A percentile compares a stretch with the other conserved stretches of the same genome.
Conservation (phyloP, 2,329 filamentous ascomycete species). For the Karstenula rhodostoma region DNA sequence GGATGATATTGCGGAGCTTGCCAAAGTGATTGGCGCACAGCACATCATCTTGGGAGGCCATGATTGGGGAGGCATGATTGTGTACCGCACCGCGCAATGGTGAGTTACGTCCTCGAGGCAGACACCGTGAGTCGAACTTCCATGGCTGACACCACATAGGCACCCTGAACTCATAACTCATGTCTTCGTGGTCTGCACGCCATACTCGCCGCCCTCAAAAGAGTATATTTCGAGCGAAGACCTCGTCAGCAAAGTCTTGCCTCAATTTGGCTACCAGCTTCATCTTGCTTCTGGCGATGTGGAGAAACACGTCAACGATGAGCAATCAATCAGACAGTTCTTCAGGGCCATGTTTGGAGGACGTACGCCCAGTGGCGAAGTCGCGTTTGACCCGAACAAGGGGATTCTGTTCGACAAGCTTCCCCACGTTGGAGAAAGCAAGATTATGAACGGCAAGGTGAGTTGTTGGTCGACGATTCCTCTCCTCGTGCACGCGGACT, state of each 20-base stretch:
- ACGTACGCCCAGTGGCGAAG: constrained; percentile 62
- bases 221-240: constrained; percentile 65
- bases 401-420: constrained; percentile 73
- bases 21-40: constrained; percentile 62
- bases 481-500: not conserved
- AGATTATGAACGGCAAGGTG: constrained; percentile 69
- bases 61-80: constrained; percentile 86
- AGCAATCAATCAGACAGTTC: constrained; percentile 72
- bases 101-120: constrained; percentile 18
- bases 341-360: constrained; percentile 77
- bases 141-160: constrained; percentile 26
- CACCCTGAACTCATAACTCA: constrained; percentile 75
- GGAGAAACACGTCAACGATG: constrained; percentile 57
- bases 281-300: constrained; percentile 74
- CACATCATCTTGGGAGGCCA: constrained; percentile 85
- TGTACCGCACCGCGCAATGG: constrained; percentile 78
- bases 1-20: constrained; percentile 78
- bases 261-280: constrained; percentile 84
- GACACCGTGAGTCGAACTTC: not conserved
- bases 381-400: constrained; percentile 64
- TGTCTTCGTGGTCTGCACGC: constrained; percentile 83
- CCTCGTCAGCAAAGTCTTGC: constrained; percentile 65
- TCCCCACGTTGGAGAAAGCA: constrained; percentile 62
- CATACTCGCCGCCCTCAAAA: constrained; percentile 67
- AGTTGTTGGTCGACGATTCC: constrained; percentile 24